Evolutionary conservation across 2,329 filamentous ascomycete species (phyloP), one percentile per base, ranked within the genome.

Genomic region (Aspergillus puulaauensis): DNA sequence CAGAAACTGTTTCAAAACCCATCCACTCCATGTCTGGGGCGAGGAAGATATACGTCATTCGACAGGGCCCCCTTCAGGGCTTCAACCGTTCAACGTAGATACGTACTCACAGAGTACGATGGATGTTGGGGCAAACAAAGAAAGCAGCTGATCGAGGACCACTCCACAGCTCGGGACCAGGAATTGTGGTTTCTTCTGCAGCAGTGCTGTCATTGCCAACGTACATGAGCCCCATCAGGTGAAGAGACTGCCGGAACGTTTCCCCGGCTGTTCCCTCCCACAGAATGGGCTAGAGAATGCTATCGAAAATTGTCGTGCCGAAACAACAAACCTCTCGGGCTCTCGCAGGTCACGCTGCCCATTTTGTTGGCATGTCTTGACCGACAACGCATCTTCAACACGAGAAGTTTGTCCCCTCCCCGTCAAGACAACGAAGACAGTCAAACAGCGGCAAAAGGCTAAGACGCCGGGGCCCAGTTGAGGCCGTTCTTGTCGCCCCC

Each of bases 401-500:
- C 35, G 21, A 21, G 31, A 24, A 41, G 43, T 40, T 40, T 54
- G 37, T 24, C 17, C 21, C 15, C 19, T n/a, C 12, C 50, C 50
- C 24, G 21, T n/a, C 5, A 52, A 17, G 51, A 45, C 51, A 53
- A 41, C 51, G 15, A 33, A 45, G 40, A n/a, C 27, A 53, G 9
- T 35, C n/a, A 33, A 47, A 47, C 44, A 44, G 41, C 17, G 14
- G 44, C 44, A 15, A 19, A 52, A 19, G 8, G 40, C 23, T 19
- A 21, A 23, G 50, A 35, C 44, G 9, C n/a, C 8, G 23, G 23
- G 46, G 61, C 61, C 68, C 67, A 70, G 65, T 69, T 58, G 65
- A 58, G 59, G 55, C 58, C 54, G 64, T 66, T 70, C 65, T 66
- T 69, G 33, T 57, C 19, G 62, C 61, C 63, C 62, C 65, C 67